These are phyloP conservation scores for Pichia ethanolica DNA, from an alignment of 805 yeast species.

Conservation along the genomic window DNA sequence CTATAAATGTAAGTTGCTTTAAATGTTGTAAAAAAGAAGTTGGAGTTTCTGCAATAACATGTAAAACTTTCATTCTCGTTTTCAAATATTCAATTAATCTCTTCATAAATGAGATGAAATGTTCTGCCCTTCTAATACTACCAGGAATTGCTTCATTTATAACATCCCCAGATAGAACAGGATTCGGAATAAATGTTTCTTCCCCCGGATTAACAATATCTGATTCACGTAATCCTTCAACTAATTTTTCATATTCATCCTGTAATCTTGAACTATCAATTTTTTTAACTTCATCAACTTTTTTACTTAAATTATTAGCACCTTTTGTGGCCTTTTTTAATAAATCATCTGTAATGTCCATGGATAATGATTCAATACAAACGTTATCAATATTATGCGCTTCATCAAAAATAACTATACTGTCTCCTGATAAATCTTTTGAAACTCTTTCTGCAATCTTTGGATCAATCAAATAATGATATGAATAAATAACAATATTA, in stretches of 20 bases:
- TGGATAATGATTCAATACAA: slow-evolving; percentile 89
- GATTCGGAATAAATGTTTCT: slow-evolving; percentile 76
- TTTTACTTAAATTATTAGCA: slow-evolving; percentile 67
- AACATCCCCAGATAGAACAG: slow-evolving; percentile 78
- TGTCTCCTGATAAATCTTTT: slow-evolving; percentile 81
- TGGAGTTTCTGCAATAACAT: slow-evolving; percentile 97
- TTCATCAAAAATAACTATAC: slow-evolving; percentile 94
- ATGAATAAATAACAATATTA: slow-evolving; percentile 90
- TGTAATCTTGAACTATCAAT: slow-evolving; percentile 79
- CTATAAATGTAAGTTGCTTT: slow-evolving; percentile 88
- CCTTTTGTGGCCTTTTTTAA: slow-evolving; percentile 83
- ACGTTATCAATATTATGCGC: slow-evolving; percentile 99
- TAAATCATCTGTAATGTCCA: slow-evolving; percentile 87
- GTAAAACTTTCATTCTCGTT: slow-evolving; percentile 95
- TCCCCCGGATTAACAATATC: slow-evolving; percentile 54
- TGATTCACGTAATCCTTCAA: slow-evolving; percentile 79
- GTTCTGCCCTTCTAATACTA: slow-evolving; percentile 93
- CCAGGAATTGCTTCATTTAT: slow-evolving; percentile 95
- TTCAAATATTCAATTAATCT: slow-evolving; percentile 90
- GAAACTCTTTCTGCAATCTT: slow-evolving; percentile 96
- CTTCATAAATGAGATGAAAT: slow-evolving; percentile 86
- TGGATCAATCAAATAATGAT: slow-evolving; percentile 93
- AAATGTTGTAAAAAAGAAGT: slow-evolving; percentile 85
- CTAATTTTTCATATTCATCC: slow-evolving; percentile 85
- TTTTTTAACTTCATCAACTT: slow-evolving; percentile 76